Evolutionary conservation across 768 basidiomycete species (phyloP), one percentile per base, ranked within the genome.

Genomic region (Mrakia blollopis): DNA sequence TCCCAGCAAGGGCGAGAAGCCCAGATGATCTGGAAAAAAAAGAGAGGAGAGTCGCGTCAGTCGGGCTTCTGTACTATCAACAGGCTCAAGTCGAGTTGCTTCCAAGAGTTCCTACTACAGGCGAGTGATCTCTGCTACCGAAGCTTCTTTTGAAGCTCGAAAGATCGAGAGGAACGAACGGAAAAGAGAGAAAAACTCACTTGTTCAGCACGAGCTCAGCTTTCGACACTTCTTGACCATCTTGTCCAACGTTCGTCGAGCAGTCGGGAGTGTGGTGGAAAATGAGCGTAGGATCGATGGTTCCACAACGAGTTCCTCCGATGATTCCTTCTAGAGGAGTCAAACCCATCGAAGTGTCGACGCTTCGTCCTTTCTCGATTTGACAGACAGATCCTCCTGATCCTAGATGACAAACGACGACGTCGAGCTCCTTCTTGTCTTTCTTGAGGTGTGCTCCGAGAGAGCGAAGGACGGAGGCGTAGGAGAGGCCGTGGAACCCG

Each of bases 321-420:
- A 94, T 93, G 0, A 96, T 85, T 2, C 93, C 93, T 74, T 89
- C 89, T n/a, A 94, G 83, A 5, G 93, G 94, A 1, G 94, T 94
- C 52, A 97, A 87, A 4, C 93, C 94, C 94, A 97, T 97, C 52
- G 68, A 41, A 0, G 93, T 95, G 83, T 96, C 92, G 79, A 90
- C 86, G 30, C 91, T 92, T 77, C 87, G 84, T 30, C 94, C 94
- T 54, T 86, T 81, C 69, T 86, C 86, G 82, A 96, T 90, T 25
- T 89, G 89, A 82, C 92, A 94, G 21, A 87, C 88, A 21, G 91
- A 92, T 0, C 93, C 94, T 21, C 94, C 94, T n/a, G 92, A 92
- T 7, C 94, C 94, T 74, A 96, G 88, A 83, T 96, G 94, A 41
- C 93, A 86, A 23, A 92, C 86, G 76, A 96, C 92, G 71, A 95